phyloP scores from a whole-genome alignment of 2,329 filamentous ascomycete genomes.

The Curvularia lunata region DNA sequence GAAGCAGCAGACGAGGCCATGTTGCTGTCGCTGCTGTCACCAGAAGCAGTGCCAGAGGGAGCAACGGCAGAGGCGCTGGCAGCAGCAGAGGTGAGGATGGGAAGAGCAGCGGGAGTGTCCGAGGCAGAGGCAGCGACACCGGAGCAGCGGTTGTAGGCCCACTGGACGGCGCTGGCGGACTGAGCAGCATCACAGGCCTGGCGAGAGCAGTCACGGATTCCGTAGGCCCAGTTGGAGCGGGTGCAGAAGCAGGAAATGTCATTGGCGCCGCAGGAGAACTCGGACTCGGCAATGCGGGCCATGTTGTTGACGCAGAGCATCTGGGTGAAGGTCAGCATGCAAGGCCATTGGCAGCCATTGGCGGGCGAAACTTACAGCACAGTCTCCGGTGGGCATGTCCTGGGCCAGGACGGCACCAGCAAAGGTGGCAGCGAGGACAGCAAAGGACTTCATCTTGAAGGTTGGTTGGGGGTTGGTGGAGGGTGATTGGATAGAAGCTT shows the following conservation, averaged over 20 bases:
- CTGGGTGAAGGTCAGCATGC: constrained; percentile 29
- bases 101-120: constrained; percentile 19
- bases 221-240: constrained; percentile 54
- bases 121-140: constrained; percentile 31
- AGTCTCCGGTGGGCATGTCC: constrained; percentile 28
- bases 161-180: constrained; percentile 41
- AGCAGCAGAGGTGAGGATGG: constrained; percentile 24
- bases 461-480: constrained; percentile 9
- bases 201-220: constrained; percentile 57
- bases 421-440: constrained; percentile 42
- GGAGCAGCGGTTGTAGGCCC: constrained; percentile 43
- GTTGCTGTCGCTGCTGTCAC: not conserved
- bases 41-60: constrained; percentile 5
- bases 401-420: constrained; percentile 47
- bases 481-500: constrained; percentile 31
- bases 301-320: constrained; percentile 56
- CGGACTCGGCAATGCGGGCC: constrained; percentile 47
- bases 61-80: constrained; percentile 10
- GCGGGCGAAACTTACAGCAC: constrained; percentile 44
- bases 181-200: constrained; percentile 47
- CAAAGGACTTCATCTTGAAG: constrained; percentile 50
- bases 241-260: constrained; percentile 55
- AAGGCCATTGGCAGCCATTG: not conserved
- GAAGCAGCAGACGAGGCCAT: constrained; percentile 14
- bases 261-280: constrained; percentile 50